Conservation (phyloP, 768 basidiomycete species). For the Melanogaster broomeanus region DNA sequence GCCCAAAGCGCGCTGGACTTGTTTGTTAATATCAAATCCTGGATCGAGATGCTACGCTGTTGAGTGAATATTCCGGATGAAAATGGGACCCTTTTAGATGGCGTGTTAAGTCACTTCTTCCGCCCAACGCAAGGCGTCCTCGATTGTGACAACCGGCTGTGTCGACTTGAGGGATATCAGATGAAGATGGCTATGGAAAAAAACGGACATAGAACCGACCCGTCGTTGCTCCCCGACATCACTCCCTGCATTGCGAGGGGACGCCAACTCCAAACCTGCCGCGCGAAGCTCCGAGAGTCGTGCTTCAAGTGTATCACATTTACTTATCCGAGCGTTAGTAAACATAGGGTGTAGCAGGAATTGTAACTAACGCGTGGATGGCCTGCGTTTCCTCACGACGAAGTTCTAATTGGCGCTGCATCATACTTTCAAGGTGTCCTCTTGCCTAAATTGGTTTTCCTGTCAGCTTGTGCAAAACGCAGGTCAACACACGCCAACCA, state of each 20-base stretch:
- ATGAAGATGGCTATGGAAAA: neutral
- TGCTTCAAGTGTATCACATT: constrained; percentile 70
- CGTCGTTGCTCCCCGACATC: constrained; percentile 9
- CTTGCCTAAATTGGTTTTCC: constrained; percentile 56
- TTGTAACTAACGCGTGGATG: constrained; percentile 62
- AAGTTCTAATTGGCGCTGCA: constrained; percentile 75
- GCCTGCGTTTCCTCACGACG: constrained; percentile 69
- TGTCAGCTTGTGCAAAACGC: neutral
- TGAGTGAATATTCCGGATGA: neutral
- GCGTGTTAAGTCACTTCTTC: constrained; percentile 41
- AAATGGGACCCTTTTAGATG: neutral
- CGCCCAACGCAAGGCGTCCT: constrained; percentile 59
- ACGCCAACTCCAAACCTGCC: constrained; percentile 13
- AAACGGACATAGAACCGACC: constrained; percentile 10
- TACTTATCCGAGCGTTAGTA: constrained; percentile 41
- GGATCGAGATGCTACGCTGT: neutral
- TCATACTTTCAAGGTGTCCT: constrained; percentile 79
- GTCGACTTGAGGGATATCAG: constrained; percentile 8
- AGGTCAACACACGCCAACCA: constrained; percentile 11
- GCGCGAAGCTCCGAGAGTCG: constrained; percentile 58
- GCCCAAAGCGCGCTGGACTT: neutral
- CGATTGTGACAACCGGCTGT: constrained; percentile 14
- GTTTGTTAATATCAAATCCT: neutral
- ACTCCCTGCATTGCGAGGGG: neutral
- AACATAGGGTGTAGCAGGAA: neutral